Evolutionary conservation across 352 stramenopile species (phyloP), one percentile per base, ranked within the genome.

Genomic region (Globisporangium viniferum): DNA sequence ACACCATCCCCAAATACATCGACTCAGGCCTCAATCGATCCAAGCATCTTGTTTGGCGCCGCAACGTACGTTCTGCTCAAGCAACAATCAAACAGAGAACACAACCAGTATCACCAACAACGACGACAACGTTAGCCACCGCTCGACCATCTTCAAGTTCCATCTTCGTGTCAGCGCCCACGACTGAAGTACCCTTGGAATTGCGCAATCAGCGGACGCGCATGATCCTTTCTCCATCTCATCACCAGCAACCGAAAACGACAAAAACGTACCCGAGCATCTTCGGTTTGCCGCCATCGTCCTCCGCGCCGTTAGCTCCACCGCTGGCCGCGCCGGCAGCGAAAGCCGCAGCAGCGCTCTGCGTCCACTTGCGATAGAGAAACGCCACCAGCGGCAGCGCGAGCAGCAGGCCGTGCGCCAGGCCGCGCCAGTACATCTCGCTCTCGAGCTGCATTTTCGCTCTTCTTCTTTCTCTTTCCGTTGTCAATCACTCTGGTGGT

Each of bases 391-490:
- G 69, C 31, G 81, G 81, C 29, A 86, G 64, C 66, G 78, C 70
- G 15, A 89, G 71, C 67, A 89, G 66, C 41, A 89, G 61, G 0
- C 81, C 81, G 55, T 89, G 79, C 66, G 71, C 74, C 20, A 89
- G 29, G 7, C 81, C 81, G 66, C 77, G 81, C 77, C 76, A 87
- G 67, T 89, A 89, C 41, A 46, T 44, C 27, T 57, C 59, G 27
- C 24, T 56, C 44, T 48, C 41, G 41, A 22, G 59, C 62, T 48
- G 41, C 41, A 48, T 48, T 48, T 48, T 48, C 41, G 18, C 41
- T 1, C 35, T 41, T 24, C 31, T 29, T n/a, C n/a, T 18, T 36
- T 58, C 24, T 58, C 24, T 22, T 35, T 14, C 12, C 27, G 5
- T 24, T 27, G 51, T 58, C 51, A 58, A 58, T 31, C 29, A 58